Evolutionary conservation across 495 filamentous ascomycete genomes (phyloP).

Genomic region (Podospora tetraspora): DNA sequence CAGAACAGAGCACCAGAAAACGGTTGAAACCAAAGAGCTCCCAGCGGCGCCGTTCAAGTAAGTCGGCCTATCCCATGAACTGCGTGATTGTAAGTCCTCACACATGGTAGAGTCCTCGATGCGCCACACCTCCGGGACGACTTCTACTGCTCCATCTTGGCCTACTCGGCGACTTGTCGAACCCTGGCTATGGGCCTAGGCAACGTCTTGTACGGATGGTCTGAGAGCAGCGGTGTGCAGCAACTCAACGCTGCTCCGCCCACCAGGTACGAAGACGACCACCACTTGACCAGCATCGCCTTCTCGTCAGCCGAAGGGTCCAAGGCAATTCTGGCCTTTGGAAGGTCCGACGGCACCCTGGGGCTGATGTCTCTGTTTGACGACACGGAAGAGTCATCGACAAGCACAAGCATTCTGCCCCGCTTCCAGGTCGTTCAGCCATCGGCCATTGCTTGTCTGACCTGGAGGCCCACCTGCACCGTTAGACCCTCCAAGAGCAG

Average conservation of each 20-base stretch:
- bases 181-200: constrained; percentile 81
- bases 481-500: constrained; percentile 36
- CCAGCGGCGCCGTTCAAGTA: constrained; percentile 75
- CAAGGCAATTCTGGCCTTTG: constrained; percentile 78
- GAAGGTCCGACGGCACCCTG: constrained; percentile 61
- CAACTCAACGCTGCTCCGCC: constrained; percentile 37
- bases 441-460: constrained; percentile 67
- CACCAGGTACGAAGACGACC: constrained; percentile 24
- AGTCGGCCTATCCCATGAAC: constrained; percentile 16
- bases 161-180: constrained; percentile 68
- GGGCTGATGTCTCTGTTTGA: constrained; percentile 50
- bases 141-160: constrained; percentile 89
- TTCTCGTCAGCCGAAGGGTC: constrained; percentile 79
- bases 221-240: constrained; percentile 54
- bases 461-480: constrained; percentile 55
- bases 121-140: constrained; percentile 86
- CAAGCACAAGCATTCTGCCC: constrained; percentile 29
- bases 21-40: constrained; percentile 36
- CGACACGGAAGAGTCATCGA: constrained; percentile 9
- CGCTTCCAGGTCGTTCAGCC: constrained; percentile 72
- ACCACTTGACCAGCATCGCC: constrained; percentile 69
- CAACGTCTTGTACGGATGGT: constrained; percentile 82
- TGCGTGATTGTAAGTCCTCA: constrained; percentile 1
- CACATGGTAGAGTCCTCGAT: constrained; percentile 62
- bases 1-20: constrained; percentile 12